Evolutionary conservation across 225 moss, liverwort and hornwort species (phyloP).

Genomic region (Physcomitrellopsis africana): DNA sequence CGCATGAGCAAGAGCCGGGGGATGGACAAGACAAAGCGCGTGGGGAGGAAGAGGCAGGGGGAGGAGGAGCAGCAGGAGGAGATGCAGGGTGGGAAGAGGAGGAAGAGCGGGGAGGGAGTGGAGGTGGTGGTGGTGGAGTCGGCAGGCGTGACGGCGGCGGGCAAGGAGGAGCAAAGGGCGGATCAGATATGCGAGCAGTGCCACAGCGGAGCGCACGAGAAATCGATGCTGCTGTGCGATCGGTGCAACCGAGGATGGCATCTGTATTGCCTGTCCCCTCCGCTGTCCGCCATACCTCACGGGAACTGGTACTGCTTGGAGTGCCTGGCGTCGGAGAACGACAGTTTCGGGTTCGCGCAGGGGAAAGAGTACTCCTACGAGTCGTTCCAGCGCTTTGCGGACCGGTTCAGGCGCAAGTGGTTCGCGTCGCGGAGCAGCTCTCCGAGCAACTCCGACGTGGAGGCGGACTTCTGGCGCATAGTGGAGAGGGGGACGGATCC

Average conservation of each 20-base stretch:
- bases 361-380: slow-evolving; percentile 93
- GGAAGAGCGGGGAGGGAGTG: slow-evolving; percentile 38
- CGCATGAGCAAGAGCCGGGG: slow-evolving; percentile 75
- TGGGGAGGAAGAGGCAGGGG: slow-evolving; percentile 51
- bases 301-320: slow-evolving; percentile 99
- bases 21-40: slow-evolving; percentile 52
- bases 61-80: slow-evolving; percentile 67
- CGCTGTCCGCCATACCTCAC: slow-evolving; percentile 79
- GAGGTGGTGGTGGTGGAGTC: slow-evolving; percentile 56
- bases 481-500: slow-evolving; percentile 92
- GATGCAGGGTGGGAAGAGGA: slow-evolving; percentile 60
- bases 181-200: slow-evolving; percentile 99
- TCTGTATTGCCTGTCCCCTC: slow-evolving; percentile 96
- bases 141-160: slow-evolving; percentile 44
- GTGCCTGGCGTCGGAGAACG: slow-evolving; percentile 89
- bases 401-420: slow-evolving; percentile 96
- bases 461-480: slow-evolving; percentile 94
- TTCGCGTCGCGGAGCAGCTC: slow-evolving; percentile 56
- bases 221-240: slow-evolving; percentile 97
- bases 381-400: slow-evolving; percentile 92
- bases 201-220: slow-evolving; percentile 95
- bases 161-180: slow-evolving; percentile 47
- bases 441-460: slow-evolving; percentile 68
- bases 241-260: slow-evolving; percentile 98
- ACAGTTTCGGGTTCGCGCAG: slow-evolving; percentile 96